A percentile compares a stretch with the other conserved stretches of the same genome.
Evolutionary conservation across 176 grass and related monocot species (phyloP).

Genomic region (Guadua angustifolia): DNA sequence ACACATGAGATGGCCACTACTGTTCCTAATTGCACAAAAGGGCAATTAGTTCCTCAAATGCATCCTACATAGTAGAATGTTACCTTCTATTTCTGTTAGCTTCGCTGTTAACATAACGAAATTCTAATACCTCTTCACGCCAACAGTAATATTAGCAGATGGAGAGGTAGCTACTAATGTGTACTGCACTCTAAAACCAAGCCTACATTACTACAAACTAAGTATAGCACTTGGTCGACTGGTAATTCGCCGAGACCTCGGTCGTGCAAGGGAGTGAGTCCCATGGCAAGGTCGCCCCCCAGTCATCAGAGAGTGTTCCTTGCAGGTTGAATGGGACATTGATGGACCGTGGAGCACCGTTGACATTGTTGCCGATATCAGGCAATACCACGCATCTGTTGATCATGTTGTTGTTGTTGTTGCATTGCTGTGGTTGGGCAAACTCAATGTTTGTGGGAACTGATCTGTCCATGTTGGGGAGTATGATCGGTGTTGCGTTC

Average conservation of each 20-base stretch:
- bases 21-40: slow-evolving; percentile 30
- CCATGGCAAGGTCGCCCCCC: slow-evolving; percentile 69
- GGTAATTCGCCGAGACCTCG: slow-evolving; percentile 60
- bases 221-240: slow-evolving; percentile 59
- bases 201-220: slow-evolving; percentile 41
- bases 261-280: slow-evolving; percentile 67
- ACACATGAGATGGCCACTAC: not conserved
- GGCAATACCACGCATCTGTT: slow-evolving; percentile 42
- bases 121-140: slow-evolving; percentile 49
- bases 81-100: slow-evolving; percentile 61
- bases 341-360: slow-evolving; percentile 15
- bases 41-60: slow-evolving; percentile 15
- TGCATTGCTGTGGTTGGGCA: slow-evolving; percentile 44
- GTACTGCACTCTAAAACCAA: slow-evolving; percentile 41
- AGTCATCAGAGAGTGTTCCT: slow-evolving; percentile 66
- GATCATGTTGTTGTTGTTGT: slow-evolving; percentile 36
- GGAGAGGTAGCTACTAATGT: slow-evolving; percentile 38
- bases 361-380: slow-evolving; percentile 28
- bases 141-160: slow-evolving; percentile 72
- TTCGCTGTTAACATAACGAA: slow-evolving; percentile 52
- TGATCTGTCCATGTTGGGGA: slow-evolving; percentile 46
- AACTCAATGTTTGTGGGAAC: slow-evolving; percentile 69
- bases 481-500: slow-evolving; percentile 50
- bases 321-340: slow-evolving; percentile 66
- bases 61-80: slow-evolving; percentile 20